A percentile compares a stretch with the other conserved stretches of the same genome.
phyloP scores from a whole-genome alignment of 768 basidiomycete species.

The Tylopilus sp. region DNA sequence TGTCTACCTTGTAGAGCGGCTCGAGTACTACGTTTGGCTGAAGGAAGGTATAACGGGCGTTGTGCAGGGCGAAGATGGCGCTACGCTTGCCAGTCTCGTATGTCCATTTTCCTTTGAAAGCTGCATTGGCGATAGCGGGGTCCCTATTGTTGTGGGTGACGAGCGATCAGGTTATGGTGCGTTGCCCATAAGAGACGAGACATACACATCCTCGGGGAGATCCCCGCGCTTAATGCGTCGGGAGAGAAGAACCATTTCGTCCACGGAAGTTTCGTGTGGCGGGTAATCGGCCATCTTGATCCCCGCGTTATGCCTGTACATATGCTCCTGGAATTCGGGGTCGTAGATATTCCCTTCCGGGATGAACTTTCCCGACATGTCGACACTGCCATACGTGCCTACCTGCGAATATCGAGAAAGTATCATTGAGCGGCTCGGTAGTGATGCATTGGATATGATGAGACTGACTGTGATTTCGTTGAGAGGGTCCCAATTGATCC shows the following conservation, averaged over 20 bases:
- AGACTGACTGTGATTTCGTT: conserved; percentile 23
- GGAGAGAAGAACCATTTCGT: conserved; percentile 23
- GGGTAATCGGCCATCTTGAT: conserved; percentile 16
- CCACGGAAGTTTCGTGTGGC: conserved; percentile 12
- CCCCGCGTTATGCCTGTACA: conserved; percentile 11
- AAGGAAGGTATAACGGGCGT: conserved; percentile 21
- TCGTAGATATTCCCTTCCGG: conserved; percentile 37
- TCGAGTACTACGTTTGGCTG: conserved; percentile 23
- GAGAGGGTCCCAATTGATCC: conserved; percentile 38
- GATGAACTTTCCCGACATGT: conserved; percentile 30
- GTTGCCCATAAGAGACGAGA: background rate
- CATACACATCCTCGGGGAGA: conserved; percentile 16
- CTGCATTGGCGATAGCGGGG: conserved; percentile 21
- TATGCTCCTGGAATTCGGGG: conserved; percentile 10
- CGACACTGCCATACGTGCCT: conserved; percentile 34
- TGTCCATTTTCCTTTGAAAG: conserved; percentile 32
- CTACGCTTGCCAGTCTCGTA: conserved; percentile 28
- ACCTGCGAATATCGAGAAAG: conserved; percentile 22
- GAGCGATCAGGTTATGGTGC: background rate
- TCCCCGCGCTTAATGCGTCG: conserved; percentile 14
- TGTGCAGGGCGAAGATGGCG: conserved; percentile 32
- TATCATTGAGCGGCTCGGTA: background rate
- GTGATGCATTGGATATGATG: background rate
- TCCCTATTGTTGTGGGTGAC: conserved; percentile 1
- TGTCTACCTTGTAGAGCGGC: conserved; percentile 22